phyloP scores from a whole-genome alignment of 2,329 filamentous ascomycete genomes.

The Arthrobotrys pseudoclavata region DNA sequence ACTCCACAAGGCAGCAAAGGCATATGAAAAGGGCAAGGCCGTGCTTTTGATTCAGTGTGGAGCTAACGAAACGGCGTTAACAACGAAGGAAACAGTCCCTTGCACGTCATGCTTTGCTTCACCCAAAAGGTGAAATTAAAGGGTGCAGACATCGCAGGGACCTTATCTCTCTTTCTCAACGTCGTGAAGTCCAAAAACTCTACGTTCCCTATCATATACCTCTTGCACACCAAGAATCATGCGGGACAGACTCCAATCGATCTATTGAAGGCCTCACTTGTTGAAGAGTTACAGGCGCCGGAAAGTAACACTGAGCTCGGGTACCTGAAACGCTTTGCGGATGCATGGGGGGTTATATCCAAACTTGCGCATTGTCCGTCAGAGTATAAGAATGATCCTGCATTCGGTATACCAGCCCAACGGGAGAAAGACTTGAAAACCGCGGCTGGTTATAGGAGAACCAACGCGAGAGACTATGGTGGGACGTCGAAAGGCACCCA shows the following conservation, averaged over 20 bases:
- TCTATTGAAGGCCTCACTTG: background rate
- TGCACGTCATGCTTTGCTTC: constrained; percentile 27
- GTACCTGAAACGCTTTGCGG: background rate
- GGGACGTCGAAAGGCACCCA: too few relatives aligned
- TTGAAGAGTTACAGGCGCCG: background rate
- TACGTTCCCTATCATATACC: background rate
- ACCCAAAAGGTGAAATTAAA: background rate
- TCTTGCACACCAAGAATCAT: background rate
- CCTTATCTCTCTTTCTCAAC: background rate
- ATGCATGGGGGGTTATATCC: constrained; percentile 1
- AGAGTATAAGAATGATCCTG: background rate
- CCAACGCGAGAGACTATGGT: too few relatives aligned
- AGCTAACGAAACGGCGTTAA: background rate
- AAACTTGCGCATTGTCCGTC: background rate
- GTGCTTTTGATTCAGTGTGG: constrained; percentile 8
- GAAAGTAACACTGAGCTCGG: background rate
- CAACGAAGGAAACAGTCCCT: background rate
- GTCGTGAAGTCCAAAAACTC: background rate
- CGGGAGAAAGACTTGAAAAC: background rate
- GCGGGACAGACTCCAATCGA: background rate
- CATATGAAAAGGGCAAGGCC: background rate
- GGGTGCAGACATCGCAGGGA: background rate
- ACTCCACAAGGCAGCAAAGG: constrained; percentile 23
- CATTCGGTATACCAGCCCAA: background rate
- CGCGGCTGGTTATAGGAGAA: background rate